Evolutionary conservation across 306 rosid species (phyloP), one percentile per base, ranked within the genome.

Genomic region (Benincasa hispida): DNA sequence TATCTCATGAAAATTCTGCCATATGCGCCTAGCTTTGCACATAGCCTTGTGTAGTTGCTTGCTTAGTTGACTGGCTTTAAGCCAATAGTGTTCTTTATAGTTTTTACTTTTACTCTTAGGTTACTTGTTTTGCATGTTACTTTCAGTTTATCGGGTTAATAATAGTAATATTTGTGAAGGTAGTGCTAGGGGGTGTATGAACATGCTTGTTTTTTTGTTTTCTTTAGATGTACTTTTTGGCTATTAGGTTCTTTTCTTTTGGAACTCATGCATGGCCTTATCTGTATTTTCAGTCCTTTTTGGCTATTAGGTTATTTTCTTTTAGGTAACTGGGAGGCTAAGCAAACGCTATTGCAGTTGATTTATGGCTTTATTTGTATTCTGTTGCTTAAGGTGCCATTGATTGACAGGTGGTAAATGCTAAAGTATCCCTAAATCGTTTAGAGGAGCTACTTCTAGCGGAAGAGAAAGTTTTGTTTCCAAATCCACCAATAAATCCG

Each of bases 361-460:
- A 62, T 15, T 8, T 62, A 65, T 35, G 8, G 50, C 19, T 66
- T 66, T 66, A 66, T 37, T 62, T 39, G 37, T 68, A 41, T 24
- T 7, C 0, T 24, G 35, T 42, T 68, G 3, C 12, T 67, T 21
- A 41, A 68, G 13, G 30, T 3, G 37, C 18, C 30, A 11, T 22
- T 7, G 21, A 19, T 37, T 74, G 77, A 25, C 87, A 93, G 96
- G 87, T 89, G 75, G 96, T 91, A 75, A 93, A 86, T 84, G 96
- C 96, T 54, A 83, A 88, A 47, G 88, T 91, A 65, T 93, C 98
- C 3, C 81, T 93, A 50, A 90, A 91, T 63, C 96, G 95, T 45
- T 61, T 93, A 75, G 96, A 93, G 80, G 98, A 93, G 74, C 85
- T 93, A 27, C 74, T 93, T 76, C 86, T 84, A 72, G 80, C 86